Evolutionary conservation across 352 stramenopile genomes (phyloP), one percentile per base, ranked within the genome.

Genomic region (Paralagenidium karlingii): DNA sequence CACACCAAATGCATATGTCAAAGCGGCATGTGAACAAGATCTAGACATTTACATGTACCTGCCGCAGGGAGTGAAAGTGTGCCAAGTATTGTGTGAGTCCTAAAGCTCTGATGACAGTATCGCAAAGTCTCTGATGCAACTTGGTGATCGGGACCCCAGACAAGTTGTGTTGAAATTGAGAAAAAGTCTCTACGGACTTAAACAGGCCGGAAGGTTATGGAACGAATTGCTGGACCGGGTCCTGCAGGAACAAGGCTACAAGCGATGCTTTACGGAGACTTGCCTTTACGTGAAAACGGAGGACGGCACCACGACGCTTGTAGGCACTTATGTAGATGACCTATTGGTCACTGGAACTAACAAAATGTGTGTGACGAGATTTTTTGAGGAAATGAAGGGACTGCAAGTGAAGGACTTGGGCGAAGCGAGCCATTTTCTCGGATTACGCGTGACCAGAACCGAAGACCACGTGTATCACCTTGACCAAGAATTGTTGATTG

Each of bases 111-210:
- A n/a, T n/a, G n/a, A n/a, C n/a, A n/a, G n/a, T n/a, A n/a, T n/a
- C n/a, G n/a, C n/a, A n/a, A n/a, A n/a, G n/a, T n/a, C n/a, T n/a
- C 30, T 36, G 30, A 16, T 21, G 21, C 30, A 19, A 8, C 22
- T 34, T 34, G 36, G 36, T 20, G 19, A 24, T 15, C 3, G 18
- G 22, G 18, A 27, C 8, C 19, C 40, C 3, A 4, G 12, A 4
- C 11, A 34, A 7, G 13, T 52, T 45, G 53, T 69, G 3, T 67
- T 52, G 22, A 3, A 13, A 3, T 34, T 67, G 15, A 37, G 22
- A 8, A 38, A 38, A 21, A 57, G 41, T n/a, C 22, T 68, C 1
- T 68, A 74, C 32, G 62, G 48, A 3, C 29, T 69, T 0, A 68
- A 69, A 9, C 51, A 69, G 40, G 48, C 54, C n/a, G 51, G 27